Percentiles rank a stretch among this genome's conserved stretches.
phyloP scores from a whole-genome alignment of 306 rosid genomes.

The Malus orientalis region DNA sequence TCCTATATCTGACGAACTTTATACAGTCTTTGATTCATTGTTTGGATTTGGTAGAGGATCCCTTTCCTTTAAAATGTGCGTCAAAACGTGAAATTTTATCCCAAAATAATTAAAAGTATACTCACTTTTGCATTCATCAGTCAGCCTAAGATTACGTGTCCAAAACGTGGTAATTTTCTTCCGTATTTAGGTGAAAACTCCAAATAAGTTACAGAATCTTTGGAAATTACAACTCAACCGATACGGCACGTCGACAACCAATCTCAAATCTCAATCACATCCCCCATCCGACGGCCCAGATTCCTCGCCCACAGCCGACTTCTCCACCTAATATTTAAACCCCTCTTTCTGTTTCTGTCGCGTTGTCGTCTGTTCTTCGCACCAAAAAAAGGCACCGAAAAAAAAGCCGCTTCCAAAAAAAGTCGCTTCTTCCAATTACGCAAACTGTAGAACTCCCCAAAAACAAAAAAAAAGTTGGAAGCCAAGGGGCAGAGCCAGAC shows the following conservation, averaged over 20 bases:
- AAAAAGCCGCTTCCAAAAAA: not conserved
- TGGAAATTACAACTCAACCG: not conserved
- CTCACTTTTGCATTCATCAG: not conserved
- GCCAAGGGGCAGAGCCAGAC: not conserved
- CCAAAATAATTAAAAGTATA: not conserved
- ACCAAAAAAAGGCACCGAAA: not conserved
- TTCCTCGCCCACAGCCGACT: conserved; percentile 2
- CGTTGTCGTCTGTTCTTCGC: not conserved
- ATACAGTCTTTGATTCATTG: not conserved
- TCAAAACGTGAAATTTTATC: no score
- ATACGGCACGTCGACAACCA: not conserved
- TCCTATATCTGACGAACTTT: not conserved
- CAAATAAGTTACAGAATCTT: not conserved
- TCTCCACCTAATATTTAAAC: not conserved
- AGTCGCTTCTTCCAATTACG: not conserved
- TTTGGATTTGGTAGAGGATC: no score
- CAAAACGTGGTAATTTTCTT: not conserved
- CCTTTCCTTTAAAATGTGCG: no score
- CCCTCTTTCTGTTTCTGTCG: not conserved
- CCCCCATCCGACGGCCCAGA: conserved; percentile 19
- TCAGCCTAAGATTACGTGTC: not conserved
- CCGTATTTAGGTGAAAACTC: not conserved
- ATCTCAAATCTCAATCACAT: not conserved
- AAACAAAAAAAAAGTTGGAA: not conserved
- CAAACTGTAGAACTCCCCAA: not conserved